Base-by-base conservation (phyloP, 441 rosid species). In the Isatis lusitanica region DNA sequence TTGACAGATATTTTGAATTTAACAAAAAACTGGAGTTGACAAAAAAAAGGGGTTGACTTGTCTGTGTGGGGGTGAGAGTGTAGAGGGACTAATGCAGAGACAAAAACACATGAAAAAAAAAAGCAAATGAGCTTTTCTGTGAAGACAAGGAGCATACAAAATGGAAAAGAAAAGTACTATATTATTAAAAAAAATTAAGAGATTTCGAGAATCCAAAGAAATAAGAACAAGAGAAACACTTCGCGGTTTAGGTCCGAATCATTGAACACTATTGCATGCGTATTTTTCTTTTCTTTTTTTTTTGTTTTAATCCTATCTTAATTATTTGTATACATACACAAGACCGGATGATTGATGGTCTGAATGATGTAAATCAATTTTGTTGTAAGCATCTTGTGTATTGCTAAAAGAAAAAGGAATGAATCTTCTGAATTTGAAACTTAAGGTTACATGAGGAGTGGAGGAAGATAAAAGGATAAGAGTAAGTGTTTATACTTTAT, bases 121-220 rank as follows among this genome's bases (percentile, higher is more conserved):
- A 72, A 72, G 65, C 48, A 73, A 55, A 55, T 4, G 57, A 53
- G 70, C 70, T 63, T 72, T 61, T 58, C 13, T 21, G 51, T 38
- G 64, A 43, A 39, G 64, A 33, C 28, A 40, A 40, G 0, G 43
- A 42, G 16, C 53, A 71, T 51, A 48, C n/a, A 5, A 62, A 17
- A 28, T 36, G 4, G 7, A 35, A 35, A 43, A 44, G 0, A 35
- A 3, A 4, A 10, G 16, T 24, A 3, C 1, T 24, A 24, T 24
- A 24, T 24, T 10, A 15, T 11, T 26, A 10, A 1, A 6, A 10
- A 38, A 43, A 33, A 28, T 50, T 40, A 24, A 2, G 33, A 60
- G 38, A 68, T 31, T 40, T 43, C 16, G 61, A 75, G 48, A 68
- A 67, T 51, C 68, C 59, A 40, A 59, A 43, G 47, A 39, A 21